Evolutionary conservation across 1,139 yeast genomes (phyloP).

Genomic region (Wickerhamomyces sp.): DNA sequence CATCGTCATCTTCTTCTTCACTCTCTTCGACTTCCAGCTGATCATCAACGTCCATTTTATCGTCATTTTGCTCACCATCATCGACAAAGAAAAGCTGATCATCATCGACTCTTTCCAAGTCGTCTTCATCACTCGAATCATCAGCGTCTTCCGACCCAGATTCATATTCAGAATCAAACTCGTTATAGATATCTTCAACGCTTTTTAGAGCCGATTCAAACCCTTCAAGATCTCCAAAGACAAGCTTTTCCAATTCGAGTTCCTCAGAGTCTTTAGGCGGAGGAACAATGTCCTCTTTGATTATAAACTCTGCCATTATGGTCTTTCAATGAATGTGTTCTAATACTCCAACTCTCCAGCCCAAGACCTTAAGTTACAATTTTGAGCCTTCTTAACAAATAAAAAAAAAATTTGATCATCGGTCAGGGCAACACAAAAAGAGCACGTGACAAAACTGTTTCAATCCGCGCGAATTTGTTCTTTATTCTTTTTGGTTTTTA

Average conservation of each 20-base stretch:
- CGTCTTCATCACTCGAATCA: constrained; percentile 28
- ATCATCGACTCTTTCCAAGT: constrained; percentile 40
- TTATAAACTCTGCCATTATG: constrained; percentile 8
- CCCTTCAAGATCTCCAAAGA: constrained; percentile 84
- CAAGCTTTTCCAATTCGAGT: constrained; percentile 68
- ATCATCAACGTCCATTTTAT: constrained; percentile 38
- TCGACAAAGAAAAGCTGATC: constrained; percentile 66
- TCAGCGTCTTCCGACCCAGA: constrained; percentile 23
- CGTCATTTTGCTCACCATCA: constrained; percentile 40
- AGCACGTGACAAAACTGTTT: no score
- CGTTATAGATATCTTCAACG: constrained; percentile 30
- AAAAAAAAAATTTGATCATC: constrained; percentile 2
- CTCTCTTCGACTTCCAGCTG: constrained; percentile 31
- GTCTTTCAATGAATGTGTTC: neutral
- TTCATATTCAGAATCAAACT: constrained; percentile 28
- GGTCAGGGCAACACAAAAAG: constrained; percentile 6
- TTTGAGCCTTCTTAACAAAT: no score
- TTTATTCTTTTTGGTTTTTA: no score
- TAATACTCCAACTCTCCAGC: no score
- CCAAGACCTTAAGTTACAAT: no score
- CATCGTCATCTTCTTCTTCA: constrained; percentile 29
- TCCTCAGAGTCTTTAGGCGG: constrained; percentile 86
- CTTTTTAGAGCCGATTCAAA: constrained; percentile 57
- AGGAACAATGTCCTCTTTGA: constrained; percentile 30
- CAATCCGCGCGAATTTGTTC: neutral